Evolutionary conservation across 116 monocot species (phyloP).

Genomic region (Phalaenopsis hybrid): DNA sequence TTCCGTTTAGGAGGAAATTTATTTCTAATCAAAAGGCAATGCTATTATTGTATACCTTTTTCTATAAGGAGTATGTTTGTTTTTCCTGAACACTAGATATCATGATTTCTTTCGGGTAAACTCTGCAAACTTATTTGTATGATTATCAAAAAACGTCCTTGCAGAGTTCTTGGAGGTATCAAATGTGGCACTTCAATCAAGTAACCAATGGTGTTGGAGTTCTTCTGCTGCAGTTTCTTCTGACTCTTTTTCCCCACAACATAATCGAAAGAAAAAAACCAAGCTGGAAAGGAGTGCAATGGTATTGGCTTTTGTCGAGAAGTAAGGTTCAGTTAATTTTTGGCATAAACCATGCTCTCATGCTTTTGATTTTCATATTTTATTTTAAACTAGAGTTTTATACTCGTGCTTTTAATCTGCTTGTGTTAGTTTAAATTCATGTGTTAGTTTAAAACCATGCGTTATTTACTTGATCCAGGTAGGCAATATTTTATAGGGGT

Average conservation of each 20-base stretch:
- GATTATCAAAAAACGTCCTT: neutral
- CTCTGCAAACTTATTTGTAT: neutral
- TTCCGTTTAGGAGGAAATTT: neutral
- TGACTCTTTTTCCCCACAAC: conserved; percentile 1
- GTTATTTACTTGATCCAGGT: neutral
- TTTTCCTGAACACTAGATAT: neutral
- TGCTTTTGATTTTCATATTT: neutral
- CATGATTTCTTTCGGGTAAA: neutral
- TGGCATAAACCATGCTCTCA: neutral
- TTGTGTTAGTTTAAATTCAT: too few relatives aligned
- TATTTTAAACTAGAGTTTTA: neutral
- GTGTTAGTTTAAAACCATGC: too few relatives aligned
- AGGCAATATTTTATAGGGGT: neutral
- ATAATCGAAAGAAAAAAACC: neutral
- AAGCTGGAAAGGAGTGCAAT: conserved; percentile 6
- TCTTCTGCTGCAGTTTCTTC: conserved; percentile 2
- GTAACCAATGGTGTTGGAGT: neutral
- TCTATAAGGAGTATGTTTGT: conserved; percentile 1
- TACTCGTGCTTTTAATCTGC: neutral
- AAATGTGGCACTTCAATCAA: neutral
- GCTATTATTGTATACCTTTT: neutral
- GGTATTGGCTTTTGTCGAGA: conserved; percentile 11
- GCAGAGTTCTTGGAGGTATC: conserved; percentile 6
- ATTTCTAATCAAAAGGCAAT: neutral
- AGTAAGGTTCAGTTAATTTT: conserved; percentile 10